phyloP scores from a whole-genome alignment of 2,329 filamentous ascomycete genomes.

The Xylaria sp. region DNA sequence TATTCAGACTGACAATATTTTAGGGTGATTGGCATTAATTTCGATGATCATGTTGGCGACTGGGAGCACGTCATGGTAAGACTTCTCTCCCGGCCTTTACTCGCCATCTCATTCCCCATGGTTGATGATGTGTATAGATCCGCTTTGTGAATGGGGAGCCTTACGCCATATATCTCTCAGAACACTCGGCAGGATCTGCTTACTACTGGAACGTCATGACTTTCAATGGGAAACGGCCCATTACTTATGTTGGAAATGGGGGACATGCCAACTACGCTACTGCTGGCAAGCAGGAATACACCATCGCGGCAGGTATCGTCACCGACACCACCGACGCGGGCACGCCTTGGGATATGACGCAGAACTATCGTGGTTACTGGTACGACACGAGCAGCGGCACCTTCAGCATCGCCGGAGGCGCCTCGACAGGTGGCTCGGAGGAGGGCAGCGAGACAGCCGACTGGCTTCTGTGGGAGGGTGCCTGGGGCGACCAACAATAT shows the following conservation, averaged over 20 bases:
- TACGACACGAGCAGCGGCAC: slow-evolving; percentile 29
- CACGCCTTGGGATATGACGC: slow-evolving; percentile 32
- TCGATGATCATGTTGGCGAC: slow-evolving; percentile 34
- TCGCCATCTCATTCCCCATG: neutral
- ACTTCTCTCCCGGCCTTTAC: neutral
- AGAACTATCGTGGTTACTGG: slow-evolving; percentile 34
- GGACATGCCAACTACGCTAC: slow-evolving; percentile 35
- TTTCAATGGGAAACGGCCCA: slow-evolving; percentile 31
- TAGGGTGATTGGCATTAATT: slow-evolving; percentile 31
- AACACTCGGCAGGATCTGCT: slow-evolving; percentile 32
- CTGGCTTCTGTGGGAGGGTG: slow-evolving; percentile 28
- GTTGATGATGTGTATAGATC: slow-evolving; percentile 20
- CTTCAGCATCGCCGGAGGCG: slow-evolving; percentile 29
- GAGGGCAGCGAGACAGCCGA: slow-evolving; percentile 25
- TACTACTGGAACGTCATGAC: slow-evolving; percentile 36
- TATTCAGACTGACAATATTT: neutral
- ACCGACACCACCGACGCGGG: slow-evolving; percentile 32
- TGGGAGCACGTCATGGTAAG: slow-evolving; percentile 36
- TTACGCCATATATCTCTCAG: slow-evolving; percentile 34
- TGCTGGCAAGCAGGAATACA: slow-evolving; percentile 30
- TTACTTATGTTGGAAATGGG: slow-evolving; percentile 31
- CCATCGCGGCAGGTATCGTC: slow-evolving; percentile 25
- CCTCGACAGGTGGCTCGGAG: slow-evolving; percentile 26
- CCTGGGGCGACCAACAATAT: slow-evolving; percentile 33
- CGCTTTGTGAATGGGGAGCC: slow-evolving; percentile 31